Evolutionary conservation across 2,329 filamentous ascomycete species (phyloP), one percentile per base, ranked within the genome.

Genomic region (Penicillium aurantiogriseum): DNA sequence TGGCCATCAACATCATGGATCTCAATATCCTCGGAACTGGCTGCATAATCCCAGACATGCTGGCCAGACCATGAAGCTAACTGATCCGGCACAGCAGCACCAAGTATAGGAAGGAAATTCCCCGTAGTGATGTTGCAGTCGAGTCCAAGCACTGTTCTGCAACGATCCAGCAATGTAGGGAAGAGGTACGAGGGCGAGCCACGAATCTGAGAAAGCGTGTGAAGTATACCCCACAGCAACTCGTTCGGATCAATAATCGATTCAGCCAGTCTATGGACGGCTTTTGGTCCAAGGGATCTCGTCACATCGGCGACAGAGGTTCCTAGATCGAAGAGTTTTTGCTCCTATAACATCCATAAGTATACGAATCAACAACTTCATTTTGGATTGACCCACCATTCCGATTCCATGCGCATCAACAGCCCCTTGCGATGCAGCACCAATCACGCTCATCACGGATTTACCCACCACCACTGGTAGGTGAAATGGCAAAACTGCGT

Each of bases 401-500:
- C 88, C 88, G 39, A 90, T 85, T 29, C 88, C 88, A 62, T 93
- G 82, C 2, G 92, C 79, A 62, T 93, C 90, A 74, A 91, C 87
- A 35, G 87, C 86, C 57, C 88, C 84, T 51, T 87, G 86, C 0
- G 89, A 89, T 66, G 94, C 91, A 53, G 88, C 85, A 2, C 86
- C 85, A 5, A 89, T 87, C 74, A 92, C 85, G 9, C 82, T 82
- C 62, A 84, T 79, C 15, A 90, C 69, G 53, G 90, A 86, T 51
- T 84, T 81, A 0, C 86, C 81, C 58, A 89, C 81, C 53, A 86
- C 79, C 11, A 87, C 79, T 1, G 87, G 84, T 54, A 87, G 87
- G 54, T 85, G 82, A 63, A 88, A 89, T 0, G 85, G 83, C 59
- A 88, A 79, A 46, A 84, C 82, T 51, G 80, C 80, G 56, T 88